Conservation (phyloP, 345 rosid genomes). For the Gossypium arboreum region DNA sequence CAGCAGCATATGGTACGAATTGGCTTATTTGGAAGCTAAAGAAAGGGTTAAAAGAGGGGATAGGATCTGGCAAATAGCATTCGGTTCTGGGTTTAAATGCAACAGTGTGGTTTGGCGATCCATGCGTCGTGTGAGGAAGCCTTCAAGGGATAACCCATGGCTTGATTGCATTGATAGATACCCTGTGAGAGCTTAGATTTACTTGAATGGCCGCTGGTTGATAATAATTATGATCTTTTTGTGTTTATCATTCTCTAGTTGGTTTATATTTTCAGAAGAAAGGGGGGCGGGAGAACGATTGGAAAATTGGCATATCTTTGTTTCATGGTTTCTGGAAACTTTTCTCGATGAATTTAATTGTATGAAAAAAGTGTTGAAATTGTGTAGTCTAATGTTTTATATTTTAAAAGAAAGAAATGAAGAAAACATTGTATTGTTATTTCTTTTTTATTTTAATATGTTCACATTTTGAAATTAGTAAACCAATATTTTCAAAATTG, state of each 20-base stretch:
- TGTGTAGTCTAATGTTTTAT: background rate
- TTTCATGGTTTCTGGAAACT: background rate
- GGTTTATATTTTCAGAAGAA: too few relatives aligned
- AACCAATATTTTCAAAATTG: too few relatives aligned
- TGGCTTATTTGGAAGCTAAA: conserved; percentile 90
- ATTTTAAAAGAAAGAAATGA: too few relatives aligned
- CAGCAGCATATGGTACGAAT: conserved; percentile 90
- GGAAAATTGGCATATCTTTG: background rate
- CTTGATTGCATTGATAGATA: conserved; percentile 61
- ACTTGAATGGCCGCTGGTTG: background rate
- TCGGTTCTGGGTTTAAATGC: conserved; percentile 95
- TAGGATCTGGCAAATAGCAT: conserved; percentile 88
- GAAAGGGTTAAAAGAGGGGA: conserved; percentile 76
- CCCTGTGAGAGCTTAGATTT: conserved; percentile 35
- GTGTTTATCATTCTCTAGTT: background rate
- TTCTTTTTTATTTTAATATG: too few relatives aligned
- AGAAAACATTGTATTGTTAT: too few relatives aligned
- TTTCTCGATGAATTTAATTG: background rate
- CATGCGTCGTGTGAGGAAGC: conserved; percentile 64
- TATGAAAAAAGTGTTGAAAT: background rate
- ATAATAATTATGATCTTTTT: background rate
- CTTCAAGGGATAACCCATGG: conserved; percentile 68
- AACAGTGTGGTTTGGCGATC: conserved; percentile 91
- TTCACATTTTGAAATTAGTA: too few relatives aligned
- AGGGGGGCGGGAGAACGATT: too few relatives aligned